These are phyloP conservation scores for Alternaria conjuncta DNA, from an alignment of 2,329 filamentous ascomycete genomes.

Conservation along the genomic window DNA sequence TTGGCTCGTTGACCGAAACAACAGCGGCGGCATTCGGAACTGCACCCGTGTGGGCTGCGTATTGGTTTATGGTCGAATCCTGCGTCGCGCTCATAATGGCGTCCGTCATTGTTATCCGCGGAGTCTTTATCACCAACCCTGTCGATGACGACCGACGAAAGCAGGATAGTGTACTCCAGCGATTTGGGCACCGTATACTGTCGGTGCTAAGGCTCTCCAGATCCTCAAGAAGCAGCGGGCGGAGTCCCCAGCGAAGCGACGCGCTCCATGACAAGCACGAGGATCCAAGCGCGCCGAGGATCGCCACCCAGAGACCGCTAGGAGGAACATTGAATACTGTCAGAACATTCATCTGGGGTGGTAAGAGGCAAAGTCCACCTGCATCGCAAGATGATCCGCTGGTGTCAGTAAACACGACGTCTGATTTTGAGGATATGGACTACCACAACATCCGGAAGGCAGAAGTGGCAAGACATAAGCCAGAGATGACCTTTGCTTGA, in stretches of 20 bases:
- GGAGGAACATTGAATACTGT: slow-evolving; percentile 4
- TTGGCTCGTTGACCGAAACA: slow-evolving; percentile 4
- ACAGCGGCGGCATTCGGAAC: not conserved
- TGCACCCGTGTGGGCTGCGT: slow-evolving; percentile 9
- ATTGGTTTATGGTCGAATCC: slow-evolving; percentile 5
- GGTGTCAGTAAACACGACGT: not conserved
- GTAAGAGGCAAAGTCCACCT: not conserved
- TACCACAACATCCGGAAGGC: not conserved
- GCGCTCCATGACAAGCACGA: not conserved
- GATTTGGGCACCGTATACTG: slow-evolving; percentile 1
- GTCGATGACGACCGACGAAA: not conserved
- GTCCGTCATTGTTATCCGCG: slow-evolving; percentile 5
- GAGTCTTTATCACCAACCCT: slow-evolving; percentile 1
- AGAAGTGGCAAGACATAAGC: not conserved
- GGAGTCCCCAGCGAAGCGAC: not conserved
- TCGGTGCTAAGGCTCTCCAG: slow-evolving; percentile 5
- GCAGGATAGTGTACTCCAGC: not conserved
- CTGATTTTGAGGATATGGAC: not conserved
- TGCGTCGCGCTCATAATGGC: slow-evolving; percentile 7
- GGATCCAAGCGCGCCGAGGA: slow-evolving; percentile 1
- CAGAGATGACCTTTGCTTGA: not conserved
- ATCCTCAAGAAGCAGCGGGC: not conserved
- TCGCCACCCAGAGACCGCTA: slow-evolving; percentile 3
- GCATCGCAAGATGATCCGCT: not conserved
- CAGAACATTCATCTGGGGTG: slow-evolving; percentile 1